Evolutionary conservation across 2,329 filamentous ascomycete species (phyloP), one percentile per base, ranked within the genome.

Genomic region (Pestalotiopsis sp.): DNA sequence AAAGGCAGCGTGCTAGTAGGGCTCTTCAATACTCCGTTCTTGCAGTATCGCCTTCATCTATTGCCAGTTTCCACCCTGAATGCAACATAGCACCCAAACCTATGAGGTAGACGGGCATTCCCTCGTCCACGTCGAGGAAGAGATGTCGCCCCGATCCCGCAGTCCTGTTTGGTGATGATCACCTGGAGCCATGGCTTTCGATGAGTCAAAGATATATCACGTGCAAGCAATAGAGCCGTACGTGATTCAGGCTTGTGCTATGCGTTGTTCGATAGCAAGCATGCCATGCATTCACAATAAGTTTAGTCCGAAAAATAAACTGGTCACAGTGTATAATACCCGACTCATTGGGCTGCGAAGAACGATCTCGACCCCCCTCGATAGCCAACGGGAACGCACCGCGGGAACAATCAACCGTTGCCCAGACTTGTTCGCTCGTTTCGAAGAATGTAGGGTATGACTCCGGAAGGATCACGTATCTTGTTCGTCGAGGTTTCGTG

Each of bases 261-360:
- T 64, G 61, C 40, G 61, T 49, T 64, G 61, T 64, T 49, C 61
- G 36, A 49, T 49, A 52, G 14, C 31, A 62, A n/a, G 59, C 13
- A 20, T 62, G 31, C 25, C 38, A 38, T 62, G 59, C 59, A 62
- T 62, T 38, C 57, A 59, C 25, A 52, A 52, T 20, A 5, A 52
- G 45, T 52, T n/a, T 52, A 52, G 45, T 52, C 6, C 20, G 45
- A 7, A n/a, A 52, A 52, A n/a, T 36, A 36, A 20, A 52, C 45
- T 52, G 45, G 45, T 20, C 20, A n/a, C 45, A 52, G 45, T n/a
- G 45, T 52, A 52, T 17, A 9, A 52, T n/a, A 52, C 4, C 45
- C 45, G 17, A 52, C 14, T 6, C 45, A n/a, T 52, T 52, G 45
- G 45, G 45, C 45, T 52, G 45, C n/a, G 45, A 23, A 52, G 45